Evolutionary conservation across 257 asterid genomes (phyloP).

Genomic region (Handroanthus guayacan): DNA sequence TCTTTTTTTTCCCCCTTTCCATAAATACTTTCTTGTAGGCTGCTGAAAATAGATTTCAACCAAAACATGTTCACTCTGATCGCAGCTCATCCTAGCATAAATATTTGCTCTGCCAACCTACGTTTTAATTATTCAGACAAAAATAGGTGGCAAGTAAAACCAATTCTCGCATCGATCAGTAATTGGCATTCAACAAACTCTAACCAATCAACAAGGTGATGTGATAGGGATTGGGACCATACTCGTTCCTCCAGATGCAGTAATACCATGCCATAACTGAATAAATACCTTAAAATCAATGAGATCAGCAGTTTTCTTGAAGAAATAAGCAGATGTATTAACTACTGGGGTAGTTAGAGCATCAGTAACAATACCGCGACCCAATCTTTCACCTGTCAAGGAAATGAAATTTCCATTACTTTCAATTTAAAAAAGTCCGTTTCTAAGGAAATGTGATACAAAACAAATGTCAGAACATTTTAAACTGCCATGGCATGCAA

Average conservation of each 20-base stretch:
- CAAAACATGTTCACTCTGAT: neutral
- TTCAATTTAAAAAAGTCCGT: neutral
- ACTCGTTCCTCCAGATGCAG: constrained; percentile 4
- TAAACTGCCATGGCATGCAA: neutral
- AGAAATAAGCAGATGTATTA: constrained; percentile 86
- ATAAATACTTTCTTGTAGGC: neutral
- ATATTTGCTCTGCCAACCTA: neutral
- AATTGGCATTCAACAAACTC: neutral
- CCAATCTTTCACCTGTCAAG: constrained; percentile 81
- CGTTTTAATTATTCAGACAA: constrained; percentile 7
- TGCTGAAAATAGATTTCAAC: constrained; percentile 1
- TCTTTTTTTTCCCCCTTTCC: no score
- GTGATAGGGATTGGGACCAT: neutral
- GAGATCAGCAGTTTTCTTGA: constrained; percentile 80
- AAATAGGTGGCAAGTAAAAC: constrained; percentile 18
- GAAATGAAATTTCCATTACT: neutral
- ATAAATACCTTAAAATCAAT: constrained; percentile 77
- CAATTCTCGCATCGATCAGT: neutral
- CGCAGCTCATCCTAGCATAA: neutral
- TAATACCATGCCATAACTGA: neutral
- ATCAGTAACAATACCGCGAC: constrained; percentile 75
- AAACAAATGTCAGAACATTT: neutral
- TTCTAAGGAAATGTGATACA: neutral
- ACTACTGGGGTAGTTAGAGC: constrained; percentile 86
- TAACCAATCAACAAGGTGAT: neutral